These are phyloP conservation scores for Nemania sp. DNA, from an alignment of 2,329 filamentous ascomycete species.

Conservation along the genomic window DNA sequence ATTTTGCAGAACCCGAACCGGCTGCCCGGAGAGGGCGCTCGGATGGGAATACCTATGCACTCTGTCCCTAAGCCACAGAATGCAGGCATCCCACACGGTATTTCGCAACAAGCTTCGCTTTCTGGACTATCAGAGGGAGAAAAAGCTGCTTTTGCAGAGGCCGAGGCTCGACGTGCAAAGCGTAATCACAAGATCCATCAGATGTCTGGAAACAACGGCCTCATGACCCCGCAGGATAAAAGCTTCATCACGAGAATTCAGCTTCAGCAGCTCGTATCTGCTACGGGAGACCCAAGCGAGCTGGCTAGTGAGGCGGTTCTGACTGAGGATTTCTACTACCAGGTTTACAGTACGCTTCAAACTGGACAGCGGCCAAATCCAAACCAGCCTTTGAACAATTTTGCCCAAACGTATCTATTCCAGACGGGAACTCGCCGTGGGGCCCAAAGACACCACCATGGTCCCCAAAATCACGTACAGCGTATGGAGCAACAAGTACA, in stretches of 20 bases:
- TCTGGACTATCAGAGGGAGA: slow-evolving; percentile 81
- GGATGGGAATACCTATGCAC: slow-evolving; percentile 40
- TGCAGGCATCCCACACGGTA: slow-evolving; percentile 59
- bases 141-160: slow-evolving; percentile 78
- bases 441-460: slow-evolving; percentile 72
- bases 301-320: slow-evolving; percentile 78
- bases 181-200: slow-evolving; percentile 97
- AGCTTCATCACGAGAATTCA: slow-evolving; percentile 99
- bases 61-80: slow-evolving; percentile 51
- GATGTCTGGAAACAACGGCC: slow-evolving; percentile 87
- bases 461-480: slow-evolving; percentile 95
- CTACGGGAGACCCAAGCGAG: slow-evolving; percentile 84
- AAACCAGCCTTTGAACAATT: slow-evolving; percentile 90
- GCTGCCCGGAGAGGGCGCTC: slow-evolving; percentile 52
- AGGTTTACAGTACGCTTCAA: slow-evolving; percentile 93
- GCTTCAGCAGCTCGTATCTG: slow-evolving; percentile 90
- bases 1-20: slow-evolving; percentile 80
- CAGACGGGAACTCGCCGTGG: slow-evolving; percentile 87
- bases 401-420: slow-evolving; percentile 96
- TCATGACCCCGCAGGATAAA: slow-evolving; percentile 99
- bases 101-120: slow-evolving; percentile 71
- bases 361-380: slow-evolving; percentile 88
- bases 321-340: slow-evolving; percentile 96
- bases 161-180: slow-evolving; percentile 94
- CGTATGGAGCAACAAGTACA: slow-evolving; percentile 99